These are phyloP conservation scores for sunflower (Helianthus annuus) DNA, from an alignment of 129 eudicot genomes.

Conservation along the genomic window DNA sequence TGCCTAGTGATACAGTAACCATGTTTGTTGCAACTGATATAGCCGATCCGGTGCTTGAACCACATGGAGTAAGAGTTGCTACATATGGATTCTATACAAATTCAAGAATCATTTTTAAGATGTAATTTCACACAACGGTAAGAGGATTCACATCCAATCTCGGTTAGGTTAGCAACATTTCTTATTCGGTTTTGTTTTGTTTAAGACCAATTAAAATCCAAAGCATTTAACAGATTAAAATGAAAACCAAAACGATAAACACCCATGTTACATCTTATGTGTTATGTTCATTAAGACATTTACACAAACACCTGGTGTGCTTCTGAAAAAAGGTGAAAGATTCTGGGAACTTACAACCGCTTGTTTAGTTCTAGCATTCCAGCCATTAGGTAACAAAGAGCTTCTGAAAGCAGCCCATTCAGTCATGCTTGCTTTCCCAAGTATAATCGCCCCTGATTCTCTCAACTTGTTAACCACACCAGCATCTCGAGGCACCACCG, in stretches of 20 bases:
- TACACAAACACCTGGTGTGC: background rate
- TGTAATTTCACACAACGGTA: too few species aligned
- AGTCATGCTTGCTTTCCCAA: constrained; percentile 65
- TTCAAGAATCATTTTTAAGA: too few species aligned
- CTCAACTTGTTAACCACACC: constrained; percentile 65
- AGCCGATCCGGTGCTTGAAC: constrained; percentile 91
- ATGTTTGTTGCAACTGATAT: constrained; percentile 75
- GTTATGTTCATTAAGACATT: constrained; percentile 11
- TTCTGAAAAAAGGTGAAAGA: too few species aligned
- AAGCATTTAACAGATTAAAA: too few species aligned
- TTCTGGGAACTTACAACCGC: constrained; percentile 34
- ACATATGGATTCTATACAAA: constrained; percentile 72
- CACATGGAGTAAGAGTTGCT: constrained; percentile 55
- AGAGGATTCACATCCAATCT: too few species aligned
- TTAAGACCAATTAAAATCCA: too few species aligned
- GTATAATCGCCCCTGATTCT: constrained; percentile 52
- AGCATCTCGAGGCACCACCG: constrained; percentile 56
- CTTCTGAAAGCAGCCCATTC: constrained; percentile 43
- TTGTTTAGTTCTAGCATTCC: constrained; percentile 51
- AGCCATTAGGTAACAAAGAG: constrained; percentile 30
- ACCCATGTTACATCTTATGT: background rate
- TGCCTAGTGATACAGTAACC: constrained; percentile 68
- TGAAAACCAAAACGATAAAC: too few species aligned
- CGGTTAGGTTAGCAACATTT: too few species aligned
- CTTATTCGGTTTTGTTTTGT: too few species aligned